Percentiles rank a stretch among this genome's conserved stretches.
Evolutionary conservation across 176 grass and related monocot genomes (phyloP).

Genomic region (Saccharum spontaneum): DNA sequence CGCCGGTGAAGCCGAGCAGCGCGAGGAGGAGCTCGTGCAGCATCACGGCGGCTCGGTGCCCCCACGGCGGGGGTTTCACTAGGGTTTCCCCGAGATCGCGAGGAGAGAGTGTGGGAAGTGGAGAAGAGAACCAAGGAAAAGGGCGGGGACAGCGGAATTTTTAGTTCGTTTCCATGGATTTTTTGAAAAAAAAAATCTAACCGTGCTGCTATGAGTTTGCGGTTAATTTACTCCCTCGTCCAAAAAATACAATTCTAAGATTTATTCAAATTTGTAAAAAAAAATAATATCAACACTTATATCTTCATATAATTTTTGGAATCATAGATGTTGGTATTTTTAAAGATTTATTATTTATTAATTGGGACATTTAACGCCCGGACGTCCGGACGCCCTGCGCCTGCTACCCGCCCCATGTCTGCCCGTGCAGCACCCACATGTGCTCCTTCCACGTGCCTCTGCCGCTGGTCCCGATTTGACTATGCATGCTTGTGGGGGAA

Average conservation of each 20-base stretch:
- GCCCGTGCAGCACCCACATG: too few species aligned
- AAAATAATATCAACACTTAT: not conserved
- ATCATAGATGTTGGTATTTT: too few species aligned
- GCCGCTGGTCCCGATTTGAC: too few species aligned
- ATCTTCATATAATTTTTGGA: too few species aligned
- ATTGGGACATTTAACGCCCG: too few species aligned
- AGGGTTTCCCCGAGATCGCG: slow-evolving; percentile 41
- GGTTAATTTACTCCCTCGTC: not conserved
- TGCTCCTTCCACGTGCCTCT: too few species aligned
- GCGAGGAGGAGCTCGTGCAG: slow-evolving; percentile 92
- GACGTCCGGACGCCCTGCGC: too few species aligned
- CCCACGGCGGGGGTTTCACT: slow-evolving; percentile 18
- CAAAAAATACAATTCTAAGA: not conserved
- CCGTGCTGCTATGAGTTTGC: not conserved
- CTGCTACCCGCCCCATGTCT: too few species aligned
- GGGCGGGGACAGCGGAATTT: slow-evolving; percentile 16
- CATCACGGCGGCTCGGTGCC: slow-evolving; percentile 33
- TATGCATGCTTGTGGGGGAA: too few species aligned
- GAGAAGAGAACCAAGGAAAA: not conserved
- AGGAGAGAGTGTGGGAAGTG: not conserved
- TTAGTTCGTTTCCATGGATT: not conserved
- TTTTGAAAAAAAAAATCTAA: not conserved
- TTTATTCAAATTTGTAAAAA: not conserved
- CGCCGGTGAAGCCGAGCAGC: slow-evolving; percentile 89
- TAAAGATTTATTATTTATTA: too few species aligned